phyloP scores from a whole-genome alignment of 2,329 filamentous ascomycete genomes.

The Xylaria sp. region DNA sequence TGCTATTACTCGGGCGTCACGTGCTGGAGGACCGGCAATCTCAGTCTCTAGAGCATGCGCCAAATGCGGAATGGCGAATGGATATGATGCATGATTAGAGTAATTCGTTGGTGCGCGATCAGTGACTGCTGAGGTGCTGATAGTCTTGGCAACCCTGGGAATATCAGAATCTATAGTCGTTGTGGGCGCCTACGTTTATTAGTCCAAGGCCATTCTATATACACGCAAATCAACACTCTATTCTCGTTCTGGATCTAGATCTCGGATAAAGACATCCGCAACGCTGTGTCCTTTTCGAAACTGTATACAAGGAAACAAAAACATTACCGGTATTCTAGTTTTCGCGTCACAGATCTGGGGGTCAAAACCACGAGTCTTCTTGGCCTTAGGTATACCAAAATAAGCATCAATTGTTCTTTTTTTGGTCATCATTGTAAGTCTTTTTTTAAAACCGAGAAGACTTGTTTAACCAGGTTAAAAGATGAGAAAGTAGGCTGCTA shows the following conservation, averaged over 20 bases:
- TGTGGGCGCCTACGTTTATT: background rate
- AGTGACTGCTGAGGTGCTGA: background rate
- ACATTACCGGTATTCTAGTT: background rate
- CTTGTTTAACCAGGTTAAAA: no score
- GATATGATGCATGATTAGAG: slow-evolving; percentile 54
- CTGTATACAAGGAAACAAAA: background rate
- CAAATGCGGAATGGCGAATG: slow-evolving; percentile 55
- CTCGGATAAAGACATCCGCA: background rate
- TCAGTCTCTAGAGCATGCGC: slow-evolving; percentile 47
- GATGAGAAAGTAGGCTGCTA: no score
- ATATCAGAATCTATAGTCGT: background rate
- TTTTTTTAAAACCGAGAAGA: background rate
- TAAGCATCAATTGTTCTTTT: slow-evolving; percentile 74
- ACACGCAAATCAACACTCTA: background rate
- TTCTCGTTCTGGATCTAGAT: background rate
- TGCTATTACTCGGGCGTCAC: slow-evolving; percentile 62
- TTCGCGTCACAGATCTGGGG: slow-evolving; percentile 31
- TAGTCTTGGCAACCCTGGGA: background rate
- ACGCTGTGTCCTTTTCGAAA: background rate
- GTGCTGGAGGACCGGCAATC: slow-evolving; percentile 54
- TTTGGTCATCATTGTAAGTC: slow-evolving; percentile 41
- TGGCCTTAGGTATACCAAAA: slow-evolving; percentile 56
- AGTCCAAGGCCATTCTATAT: background rate
- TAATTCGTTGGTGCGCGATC: slow-evolving; percentile 23
- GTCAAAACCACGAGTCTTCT: slow-evolving; percentile 45